Evolutionary conservation across 2,329 filamentous ascomycete species (phyloP).

Genomic region (Paracorniculantispora psalliotae): DNA sequence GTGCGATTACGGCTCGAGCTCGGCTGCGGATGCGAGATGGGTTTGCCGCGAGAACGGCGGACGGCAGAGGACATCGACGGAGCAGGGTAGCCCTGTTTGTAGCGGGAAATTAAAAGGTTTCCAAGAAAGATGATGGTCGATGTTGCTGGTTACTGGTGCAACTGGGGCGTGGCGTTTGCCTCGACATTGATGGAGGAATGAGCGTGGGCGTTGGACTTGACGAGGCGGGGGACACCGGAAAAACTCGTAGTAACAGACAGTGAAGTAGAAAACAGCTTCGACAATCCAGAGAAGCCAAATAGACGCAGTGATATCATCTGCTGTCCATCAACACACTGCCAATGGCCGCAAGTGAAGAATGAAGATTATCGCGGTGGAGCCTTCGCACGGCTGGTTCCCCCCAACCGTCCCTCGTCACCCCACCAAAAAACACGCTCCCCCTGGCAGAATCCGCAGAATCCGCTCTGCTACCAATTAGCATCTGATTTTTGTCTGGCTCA

Average conservation of each 20-base stretch:
- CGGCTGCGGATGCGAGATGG: slow-evolving; percentile 10
- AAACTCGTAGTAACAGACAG: too few relatives aligned
- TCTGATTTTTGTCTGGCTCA: not conserved
- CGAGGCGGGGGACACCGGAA: too few relatives aligned
- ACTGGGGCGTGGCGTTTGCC: slow-evolving; percentile 7
- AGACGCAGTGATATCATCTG: too few relatives aligned
- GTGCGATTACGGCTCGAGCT: slow-evolving; percentile 14
- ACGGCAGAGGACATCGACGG: not conserved
- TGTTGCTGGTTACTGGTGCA: not conserved
- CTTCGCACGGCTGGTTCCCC: not conserved
- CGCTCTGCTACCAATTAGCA: not conserved
- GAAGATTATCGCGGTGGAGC: not conserved
- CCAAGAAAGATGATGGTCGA: not conserved
- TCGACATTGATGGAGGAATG: not conserved
- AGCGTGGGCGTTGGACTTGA: too few relatives aligned
- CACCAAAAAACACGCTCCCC: slow-evolving; percentile 10
- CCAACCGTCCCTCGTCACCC: slow-evolving; percentile 4
- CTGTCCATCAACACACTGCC: too few relatives aligned
- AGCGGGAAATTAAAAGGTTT: slow-evolving; percentile 7
- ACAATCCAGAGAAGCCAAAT: too few relatives aligned
- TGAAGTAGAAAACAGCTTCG: too few relatives aligned
- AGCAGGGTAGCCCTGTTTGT: not conserved
- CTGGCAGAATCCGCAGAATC: slow-evolving; percentile 12
- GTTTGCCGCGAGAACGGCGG: slow-evolving; percentile 6
- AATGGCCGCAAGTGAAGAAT: too few relatives aligned